phyloP scores from a whole-genome alignment of 139 green algal species.

The Tetradesmus lagerheimii region DNA sequence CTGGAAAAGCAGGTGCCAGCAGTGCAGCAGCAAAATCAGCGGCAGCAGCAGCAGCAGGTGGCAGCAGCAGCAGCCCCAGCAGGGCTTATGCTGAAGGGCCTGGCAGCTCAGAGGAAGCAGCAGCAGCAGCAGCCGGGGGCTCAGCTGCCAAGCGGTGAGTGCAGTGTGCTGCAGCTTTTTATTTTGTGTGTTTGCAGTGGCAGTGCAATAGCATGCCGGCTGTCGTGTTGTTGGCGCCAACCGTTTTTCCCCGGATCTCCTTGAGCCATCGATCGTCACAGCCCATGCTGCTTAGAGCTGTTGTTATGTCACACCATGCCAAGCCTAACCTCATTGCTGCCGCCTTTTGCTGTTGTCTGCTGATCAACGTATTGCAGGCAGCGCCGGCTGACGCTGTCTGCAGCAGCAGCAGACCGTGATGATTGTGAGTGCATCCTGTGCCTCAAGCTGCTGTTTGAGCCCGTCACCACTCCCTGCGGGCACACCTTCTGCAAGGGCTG shows the following conservation, averaged over 20 bases:
- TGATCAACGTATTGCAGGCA: conserved; percentile 33
- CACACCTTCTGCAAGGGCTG: conserved; percentile 91
- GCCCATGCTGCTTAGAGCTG: too few species aligned
- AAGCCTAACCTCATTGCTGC: too few species aligned
- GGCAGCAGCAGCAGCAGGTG: neutral
- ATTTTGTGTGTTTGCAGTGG: neutral
- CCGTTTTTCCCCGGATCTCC: too few species aligned
- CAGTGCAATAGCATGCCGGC: too few species aligned
- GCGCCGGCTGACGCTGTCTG: neutral
- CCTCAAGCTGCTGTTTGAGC: conserved; percentile 90
- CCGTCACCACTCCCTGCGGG: conserved; percentile 93
- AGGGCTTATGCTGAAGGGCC: neutral
- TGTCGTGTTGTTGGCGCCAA: too few species aligned
- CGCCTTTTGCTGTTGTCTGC: neutral
- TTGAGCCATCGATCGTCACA: too few species aligned
- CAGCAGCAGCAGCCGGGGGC: neutral
- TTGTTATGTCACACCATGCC: too few species aligned
- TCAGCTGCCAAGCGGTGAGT: neutral
- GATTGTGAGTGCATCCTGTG: conserved; percentile 92
- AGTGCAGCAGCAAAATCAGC: neutral
- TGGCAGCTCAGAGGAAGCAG: neutral
- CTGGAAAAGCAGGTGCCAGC: neutral
- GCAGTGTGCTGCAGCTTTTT: neutral
- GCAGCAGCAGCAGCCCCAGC: neutral
- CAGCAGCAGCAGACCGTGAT: conserved; percentile 51